Base-by-base conservation (phyloP, 1,139 yeast species). In the Candida gigantensis region DNA sequence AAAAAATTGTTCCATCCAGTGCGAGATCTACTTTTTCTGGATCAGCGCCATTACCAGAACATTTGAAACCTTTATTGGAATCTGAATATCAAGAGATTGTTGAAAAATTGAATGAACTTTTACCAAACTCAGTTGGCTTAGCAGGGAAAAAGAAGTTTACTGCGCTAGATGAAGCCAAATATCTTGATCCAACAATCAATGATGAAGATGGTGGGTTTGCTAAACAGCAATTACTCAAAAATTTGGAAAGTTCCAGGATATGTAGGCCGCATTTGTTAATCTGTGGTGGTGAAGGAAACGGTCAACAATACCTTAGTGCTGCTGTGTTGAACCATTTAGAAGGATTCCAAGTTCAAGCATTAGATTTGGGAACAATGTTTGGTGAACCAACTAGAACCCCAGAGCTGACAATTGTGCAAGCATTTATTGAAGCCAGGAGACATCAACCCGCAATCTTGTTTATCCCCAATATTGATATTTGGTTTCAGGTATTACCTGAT, bases 1-100 rank as follows among this genome's bases (percentile, higher is more conserved):
- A 85, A 24, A 87, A 85, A 53, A 87, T 92, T 41, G 79, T 90
- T 27, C 98, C 99, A 0, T 88, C 96, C 0, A 85, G 96, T 41
- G 89, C 96, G 1, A 72, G 98, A 44, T 84, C 96, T 0, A 76
- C 94, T 0, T 77, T 92, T 0, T 72, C 81, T 3, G 76, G 79
- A 0, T 82, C 95, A 0, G 74, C 85, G 6, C 95, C 96, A 3
- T 62, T 94, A 27, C 97, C 98, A 0, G 78, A 77, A 7, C 77
- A 79, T 30, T 61, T 92, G 32, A 69, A 68, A 35, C 85, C 96
- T 0, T 59, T 92, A 25, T 62, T 92, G 24, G 61, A 68, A 14
- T 53, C 54, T 0, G 74, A 79, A 33, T 69, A 84, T 30, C 57
- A 63, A 1, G 65, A 62, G 15, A 69, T 87, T 18, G 65, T 71